A percentile compares a stretch with the other conserved stretches of the same genome.
Evolutionary conservation across 2,329 filamentous ascomycete species (phyloP).

Genomic region (Didymella lethalis): DNA sequence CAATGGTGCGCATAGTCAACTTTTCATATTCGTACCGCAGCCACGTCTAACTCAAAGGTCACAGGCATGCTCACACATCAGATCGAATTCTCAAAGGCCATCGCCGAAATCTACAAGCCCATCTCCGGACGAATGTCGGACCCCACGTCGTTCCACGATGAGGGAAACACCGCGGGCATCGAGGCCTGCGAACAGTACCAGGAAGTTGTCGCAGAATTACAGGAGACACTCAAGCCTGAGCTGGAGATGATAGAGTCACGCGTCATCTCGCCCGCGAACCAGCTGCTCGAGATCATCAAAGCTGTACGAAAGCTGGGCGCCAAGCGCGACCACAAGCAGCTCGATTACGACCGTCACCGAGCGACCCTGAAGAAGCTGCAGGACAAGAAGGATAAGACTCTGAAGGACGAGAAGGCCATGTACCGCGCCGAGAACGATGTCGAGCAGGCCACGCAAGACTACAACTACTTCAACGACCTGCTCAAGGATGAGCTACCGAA

Average conservation of each 20-base stretch:
- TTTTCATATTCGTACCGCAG: background rate
- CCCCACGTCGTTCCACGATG: conserved; percentile 79
- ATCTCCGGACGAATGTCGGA: conserved; percentile 96
- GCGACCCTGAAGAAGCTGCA: conserved; percentile 88
- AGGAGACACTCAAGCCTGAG: conserved; percentile 87
- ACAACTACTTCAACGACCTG: conserved; percentile 96
- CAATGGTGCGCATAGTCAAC: conserved; percentile 66
- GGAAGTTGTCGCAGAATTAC: conserved; percentile 84
- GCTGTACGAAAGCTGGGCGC: conserved; percentile 85
- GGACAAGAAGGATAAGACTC: conserved; percentile 94
- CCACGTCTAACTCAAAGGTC: conserved; percentile 20
- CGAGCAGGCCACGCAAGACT: conserved; percentile 92
- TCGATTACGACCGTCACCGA: conserved; percentile 92
- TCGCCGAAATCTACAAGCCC: conserved; percentile 96
- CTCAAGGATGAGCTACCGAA: conserved; percentile 95
- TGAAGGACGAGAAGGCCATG: conserved; percentile 97
- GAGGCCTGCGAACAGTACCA: conserved; percentile 97
- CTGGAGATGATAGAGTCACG: conserved; percentile 96
- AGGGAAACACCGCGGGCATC: conserved; percentile 93
- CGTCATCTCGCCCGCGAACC: conserved; percentile 90
- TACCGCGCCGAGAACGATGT: conserved; percentile 95
- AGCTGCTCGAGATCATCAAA: conserved; percentile 94
- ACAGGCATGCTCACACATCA: conserved; percentile 91
- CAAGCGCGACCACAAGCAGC: conserved; percentile 96
- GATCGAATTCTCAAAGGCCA: conserved; percentile 96